Evolutionary conservation across 1,284 basidiomycete species (phyloP).

Genomic region (Xerocomus nothofagi): DNA sequence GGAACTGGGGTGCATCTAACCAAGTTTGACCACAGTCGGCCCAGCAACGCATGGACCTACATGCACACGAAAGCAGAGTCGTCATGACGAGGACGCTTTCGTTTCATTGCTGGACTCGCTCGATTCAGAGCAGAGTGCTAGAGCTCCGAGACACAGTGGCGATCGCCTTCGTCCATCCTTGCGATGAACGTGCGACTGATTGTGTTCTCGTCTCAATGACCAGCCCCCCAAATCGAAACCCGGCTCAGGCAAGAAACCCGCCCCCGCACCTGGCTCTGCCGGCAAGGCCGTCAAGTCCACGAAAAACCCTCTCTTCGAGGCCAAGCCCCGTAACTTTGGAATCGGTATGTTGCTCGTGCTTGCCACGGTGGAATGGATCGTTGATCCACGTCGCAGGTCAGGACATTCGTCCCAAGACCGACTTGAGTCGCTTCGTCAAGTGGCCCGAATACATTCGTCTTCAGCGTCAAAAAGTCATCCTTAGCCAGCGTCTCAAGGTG

Average conservation of each 20-base stretch:
- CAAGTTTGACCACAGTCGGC: constrained; percentile 18
- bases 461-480: constrained; percentile 98
- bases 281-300: constrained; percentile 74
- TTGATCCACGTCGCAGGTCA: constrained; percentile 60
- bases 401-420: constrained; percentile 88
- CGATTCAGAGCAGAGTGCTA: constrained; percentile 40
- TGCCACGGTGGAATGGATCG: fast-evolving
- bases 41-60: constrained; percentile 20
- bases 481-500: constrained; percentile 97
- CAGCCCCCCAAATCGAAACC: constrained; percentile 74
- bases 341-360: constrained; percentile 65
- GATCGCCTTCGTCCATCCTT: constrained; percentile 33
- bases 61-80: constrained; percentile 25
- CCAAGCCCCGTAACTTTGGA: constrained; percentile 89
- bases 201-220: constrained; percentile 80
- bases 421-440: constrained; percentile 98
- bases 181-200: constrained; percentile 48
- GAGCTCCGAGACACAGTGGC: constrained; percentile 69
- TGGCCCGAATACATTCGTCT: constrained; percentile 99
- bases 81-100: constrained; percentile 24
- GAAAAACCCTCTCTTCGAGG: constrained; percentile 97
- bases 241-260: constrained; percentile 76
- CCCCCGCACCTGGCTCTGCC: constrained; percentile 72
- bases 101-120: constrained; percentile 34
- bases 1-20: background rate